Evolutionary conservation across 2,329 filamentous ascomycete genomes (phyloP).

Genomic region (Alternaria rosae): DNA sequence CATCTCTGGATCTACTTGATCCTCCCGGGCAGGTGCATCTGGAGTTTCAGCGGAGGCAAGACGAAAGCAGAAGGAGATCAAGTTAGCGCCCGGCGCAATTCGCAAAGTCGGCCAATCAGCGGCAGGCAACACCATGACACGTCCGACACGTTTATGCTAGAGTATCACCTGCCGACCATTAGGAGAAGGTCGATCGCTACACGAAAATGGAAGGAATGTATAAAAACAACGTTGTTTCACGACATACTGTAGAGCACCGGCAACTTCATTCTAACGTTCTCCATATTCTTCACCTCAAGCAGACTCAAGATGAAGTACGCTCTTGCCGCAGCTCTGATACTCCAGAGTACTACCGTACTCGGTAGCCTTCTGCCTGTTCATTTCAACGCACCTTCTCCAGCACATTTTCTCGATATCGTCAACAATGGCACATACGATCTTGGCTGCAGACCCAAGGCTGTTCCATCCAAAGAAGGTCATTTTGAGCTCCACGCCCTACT

Average conservation of each 20-base stretch:
- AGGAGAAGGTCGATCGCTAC: constrained; percentile 15
- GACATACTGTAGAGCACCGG: not conserved
- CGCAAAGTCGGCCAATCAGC: constrained; percentile 15
- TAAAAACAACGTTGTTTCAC: constrained; percentile 8
- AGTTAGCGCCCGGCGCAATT: constrained; percentile 21
- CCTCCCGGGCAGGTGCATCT: constrained; percentile 22
- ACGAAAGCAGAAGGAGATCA: constrained; percentile 26
- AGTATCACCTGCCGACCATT: constrained; percentile 15
- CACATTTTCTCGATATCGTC: constrained; percentile 43
- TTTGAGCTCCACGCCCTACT: constrained; percentile 45
- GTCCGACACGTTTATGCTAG: constrained; percentile 3
- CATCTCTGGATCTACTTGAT: constrained; percentile 15
- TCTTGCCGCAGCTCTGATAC: constrained; percentile 36
- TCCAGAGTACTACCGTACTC: constrained; percentile 39
- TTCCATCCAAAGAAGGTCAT: constrained; percentile 38
- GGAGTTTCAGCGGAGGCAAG: constrained; percentile 15
- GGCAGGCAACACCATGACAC: constrained; percentile 1
- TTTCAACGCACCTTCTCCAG: constrained; percentile 40
- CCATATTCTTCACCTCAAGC: constrained; percentile 1
- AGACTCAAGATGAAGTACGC: constrained; percentile 42
- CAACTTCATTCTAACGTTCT: constrained; percentile 1
- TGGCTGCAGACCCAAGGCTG: constrained; percentile 43
- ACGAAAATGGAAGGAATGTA: constrained; percentile 6
- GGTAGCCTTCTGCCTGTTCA: constrained; percentile 40
- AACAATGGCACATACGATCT: constrained; percentile 47